Evolutionary conservation across 2,329 filamentous ascomycete genomes (phyloP), one percentile per base, ranked within the genome.

Genomic region (Claviceps citrina): DNA sequence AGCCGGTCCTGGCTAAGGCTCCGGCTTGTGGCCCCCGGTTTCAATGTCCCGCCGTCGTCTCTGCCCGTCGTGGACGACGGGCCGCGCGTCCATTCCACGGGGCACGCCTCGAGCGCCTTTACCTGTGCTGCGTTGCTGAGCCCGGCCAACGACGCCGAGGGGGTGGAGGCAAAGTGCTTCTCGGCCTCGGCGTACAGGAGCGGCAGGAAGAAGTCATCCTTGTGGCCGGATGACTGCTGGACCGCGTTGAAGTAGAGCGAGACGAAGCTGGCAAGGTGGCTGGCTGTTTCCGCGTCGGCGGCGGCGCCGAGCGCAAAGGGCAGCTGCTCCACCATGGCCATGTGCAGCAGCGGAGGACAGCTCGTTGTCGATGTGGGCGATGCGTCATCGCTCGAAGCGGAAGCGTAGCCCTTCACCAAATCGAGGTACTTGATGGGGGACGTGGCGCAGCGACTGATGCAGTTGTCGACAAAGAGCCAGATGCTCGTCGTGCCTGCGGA

Each of bases 391-490:
- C 53, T 53, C 3, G 49, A 48, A 4, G 53, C 36, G 26, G 49
- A 48, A 4, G 53, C 35, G 26, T 56, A 57, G 31, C 74, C 68
- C 40, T 77, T 68, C 20, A 84, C 58, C 51, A 76, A 65, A 44
- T 91, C 81, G 22, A 91, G 75, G 51, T 94, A 89, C 54, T 85
- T 93, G 52, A 93, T 79, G 0, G 85, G 82, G 19, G 80, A 79
- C 2, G 64, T 77, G 13, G 78, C 78, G 48, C 84, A 83, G 19
- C 87, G 75, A 24, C 75, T 76, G 39, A 84, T 67, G 56, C 84
- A 93, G 46, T 93, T 86, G 52, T 95, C 87, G 20, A 95, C 57
- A 52, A 91, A 93, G 0, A 65, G 57, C 61, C 82, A 81, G 1
- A 86, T 54, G 0, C 54, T 48, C 12, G 63, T 58, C 47, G 68